Evolutionary conservation across 2,329 filamentous ascomycete genomes (phyloP).

Genomic region (Sclerotinia nivalis): DNA sequence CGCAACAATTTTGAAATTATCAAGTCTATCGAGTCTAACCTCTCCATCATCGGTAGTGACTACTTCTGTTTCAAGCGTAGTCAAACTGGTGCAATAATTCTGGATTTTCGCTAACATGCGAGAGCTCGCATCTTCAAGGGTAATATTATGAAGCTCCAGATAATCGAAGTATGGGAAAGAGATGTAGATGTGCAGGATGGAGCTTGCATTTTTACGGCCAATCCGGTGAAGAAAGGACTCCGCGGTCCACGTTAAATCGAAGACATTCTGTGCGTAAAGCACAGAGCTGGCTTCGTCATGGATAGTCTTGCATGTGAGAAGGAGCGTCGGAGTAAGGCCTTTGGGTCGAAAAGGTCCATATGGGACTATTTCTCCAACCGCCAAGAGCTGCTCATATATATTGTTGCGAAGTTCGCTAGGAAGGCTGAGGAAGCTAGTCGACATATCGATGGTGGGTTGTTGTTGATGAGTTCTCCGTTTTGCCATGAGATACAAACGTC

Average conservation of each 20-base stretch:
- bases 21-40: conserved; percentile 17
- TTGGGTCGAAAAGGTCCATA: not conserved
- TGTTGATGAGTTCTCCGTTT: not conserved
- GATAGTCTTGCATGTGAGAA: conserved; percentile 31
- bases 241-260: conserved; percentile 28
- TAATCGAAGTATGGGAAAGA: conserved; percentile 29
- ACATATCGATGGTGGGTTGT: conserved; percentile 2
- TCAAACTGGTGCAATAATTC: conserved; percentile 29
- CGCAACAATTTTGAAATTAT: conserved; percentile 23
- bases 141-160: conserved; percentile 22
- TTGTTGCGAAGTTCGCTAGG: conserved; percentile 23
- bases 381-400: conserved; percentile 18
- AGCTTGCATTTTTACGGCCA: conserved; percentile 30
- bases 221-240: conserved; percentile 31
- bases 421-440: conserved; percentile 21
- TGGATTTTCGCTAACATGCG: conserved; percentile 29
- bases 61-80: conserved; percentile 27
- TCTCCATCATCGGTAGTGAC: conserved; percentile 18
- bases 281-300: conserved; percentile 32
- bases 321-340: conserved; percentile 25
- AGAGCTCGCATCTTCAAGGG: conserved; percentile 23
- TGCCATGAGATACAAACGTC: not conserved
- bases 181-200: conserved; percentile 28
- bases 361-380: not conserved
- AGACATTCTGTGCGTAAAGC: conserved; percentile 33